Conservation (phyloP, 1,284 basidiomycete species). For the Ustilago shanxiensis region DNA sequence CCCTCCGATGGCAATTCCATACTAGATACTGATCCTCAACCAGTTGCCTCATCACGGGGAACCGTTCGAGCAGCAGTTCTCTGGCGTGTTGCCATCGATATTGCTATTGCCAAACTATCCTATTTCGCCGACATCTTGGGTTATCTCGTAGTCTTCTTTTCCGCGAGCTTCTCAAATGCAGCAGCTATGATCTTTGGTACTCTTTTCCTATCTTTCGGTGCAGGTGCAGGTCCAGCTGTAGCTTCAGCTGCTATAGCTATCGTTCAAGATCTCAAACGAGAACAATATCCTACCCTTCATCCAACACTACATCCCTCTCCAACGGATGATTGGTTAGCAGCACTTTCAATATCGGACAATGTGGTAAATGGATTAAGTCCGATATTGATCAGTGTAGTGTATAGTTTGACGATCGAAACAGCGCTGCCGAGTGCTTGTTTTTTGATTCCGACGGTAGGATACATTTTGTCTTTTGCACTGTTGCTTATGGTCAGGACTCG, state of each 20-base stretch:
- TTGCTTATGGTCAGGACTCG: slow-evolving; percentile 27
- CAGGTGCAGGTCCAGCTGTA: slow-evolving; percentile 41
- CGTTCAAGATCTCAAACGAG: slow-evolving; percentile 37
- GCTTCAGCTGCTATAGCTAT: slow-evolving; percentile 49
- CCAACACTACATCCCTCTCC: slow-evolving; percentile 32
- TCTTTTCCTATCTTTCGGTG: slow-evolving; percentile 42
- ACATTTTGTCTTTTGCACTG: slow-evolving; percentile 31
- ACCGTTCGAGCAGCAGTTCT: slow-evolving; percentile 34
- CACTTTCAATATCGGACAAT: slow-evolving; percentile 43
- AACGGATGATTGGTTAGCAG: slow-evolving; percentile 48
- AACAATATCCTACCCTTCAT: slow-evolving; percentile 32
- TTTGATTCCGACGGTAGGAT: slow-evolving; percentile 40
- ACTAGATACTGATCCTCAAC: too few relatives aligned
- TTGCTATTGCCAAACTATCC: slow-evolving; percentile 37
- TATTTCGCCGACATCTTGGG: slow-evolving; percentile 45
- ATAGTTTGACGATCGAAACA: slow-evolving; percentile 48
- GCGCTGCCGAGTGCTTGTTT: slow-evolving; percentile 42
- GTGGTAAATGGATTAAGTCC: slow-evolving; percentile 46
- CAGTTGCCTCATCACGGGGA: background rate
- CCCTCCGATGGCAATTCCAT: background rate
- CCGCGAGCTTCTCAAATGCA: slow-evolving; percentile 39
- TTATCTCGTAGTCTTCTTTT: slow-evolving; percentile 44
- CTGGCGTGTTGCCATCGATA: slow-evolving; percentile 36
- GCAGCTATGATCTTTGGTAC: slow-evolving; percentile 41
- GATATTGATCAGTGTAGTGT: slow-evolving; percentile 42